These are phyloP conservation scores for Coemansia sp. DNA, from an alignment of 192 early-diverging fungal genomes.

Conservation along the genomic window DNA sequence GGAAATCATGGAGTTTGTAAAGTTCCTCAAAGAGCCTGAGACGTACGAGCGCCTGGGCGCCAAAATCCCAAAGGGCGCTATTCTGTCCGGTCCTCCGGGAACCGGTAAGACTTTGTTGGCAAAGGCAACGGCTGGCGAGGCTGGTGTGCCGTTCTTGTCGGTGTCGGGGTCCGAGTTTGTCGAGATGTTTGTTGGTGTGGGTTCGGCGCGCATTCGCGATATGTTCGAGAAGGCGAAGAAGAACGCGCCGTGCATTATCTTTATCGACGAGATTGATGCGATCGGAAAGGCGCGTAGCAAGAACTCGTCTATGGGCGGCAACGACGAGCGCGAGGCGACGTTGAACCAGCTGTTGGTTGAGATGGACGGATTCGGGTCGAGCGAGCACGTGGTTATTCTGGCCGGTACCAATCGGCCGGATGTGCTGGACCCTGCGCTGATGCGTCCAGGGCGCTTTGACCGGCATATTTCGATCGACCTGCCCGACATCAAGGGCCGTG, in stretches of 20 bases:
- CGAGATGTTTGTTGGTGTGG: constrained; percentile 99
- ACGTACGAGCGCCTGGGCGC: constrained; percentile 92
- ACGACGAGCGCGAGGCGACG: constrained; percentile 97
- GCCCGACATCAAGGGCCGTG: constrained; percentile 95
- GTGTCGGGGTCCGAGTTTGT: constrained; percentile 99
- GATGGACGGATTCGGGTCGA: constrained; percentile 92
- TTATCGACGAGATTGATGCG: constrained; percentile 99
- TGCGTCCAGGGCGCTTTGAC: constrained; percentile 98
- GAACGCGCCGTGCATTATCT: constrained; percentile 97
- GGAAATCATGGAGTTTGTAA: constrained; percentile 99
- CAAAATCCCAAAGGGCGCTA: constrained; percentile 98
- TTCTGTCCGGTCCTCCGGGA: constrained; percentile 89
- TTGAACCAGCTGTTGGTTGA: constrained; percentile 98
- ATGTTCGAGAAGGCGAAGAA: constrained; percentile 97
- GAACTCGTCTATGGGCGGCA: constrained; percentile 83
- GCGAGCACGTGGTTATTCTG: constrained; percentile 80
- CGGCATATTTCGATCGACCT: constrained; percentile 95
- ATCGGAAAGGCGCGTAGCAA: constrained; percentile 97
- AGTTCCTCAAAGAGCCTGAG: constrained; percentile 94
- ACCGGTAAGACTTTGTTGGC: constrained; percentile 99
- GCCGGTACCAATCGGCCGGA: constrained; percentile 98
- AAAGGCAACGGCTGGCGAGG: constrained; percentile 99
- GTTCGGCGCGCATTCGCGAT: constrained; percentile 88
- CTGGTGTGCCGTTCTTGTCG: constrained; percentile 93
- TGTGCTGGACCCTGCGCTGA: constrained; percentile 92